A percentile compares a stretch with the other conserved stretches of the same genome.
phyloP scores from a whole-genome alignment of 2,329 filamentous ascomycete genomes.

The Arthrobotrys sinensis region DNA sequence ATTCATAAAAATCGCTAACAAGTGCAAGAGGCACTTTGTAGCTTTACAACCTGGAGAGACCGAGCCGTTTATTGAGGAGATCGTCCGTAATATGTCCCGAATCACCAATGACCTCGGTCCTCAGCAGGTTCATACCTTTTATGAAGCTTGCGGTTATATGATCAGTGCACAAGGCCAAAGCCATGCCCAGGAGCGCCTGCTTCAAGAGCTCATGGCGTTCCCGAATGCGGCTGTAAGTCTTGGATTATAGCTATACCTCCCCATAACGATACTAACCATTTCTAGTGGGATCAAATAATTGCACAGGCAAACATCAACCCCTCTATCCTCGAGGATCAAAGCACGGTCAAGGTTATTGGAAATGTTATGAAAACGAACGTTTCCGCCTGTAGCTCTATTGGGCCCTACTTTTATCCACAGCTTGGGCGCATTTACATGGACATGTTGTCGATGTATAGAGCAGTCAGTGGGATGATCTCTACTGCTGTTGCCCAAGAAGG shows the following conservation, averaged over 20 bases:
- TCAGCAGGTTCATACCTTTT: conserved; percentile 98
- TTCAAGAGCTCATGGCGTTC: conserved; percentile 91
- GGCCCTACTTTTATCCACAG: conserved; percentile 97
- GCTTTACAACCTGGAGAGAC: conserved; percentile 93
- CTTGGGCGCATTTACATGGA: conserved; percentile 98
- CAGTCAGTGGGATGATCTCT: conserved; percentile 95
- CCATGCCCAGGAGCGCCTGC: conserved; percentile 89
- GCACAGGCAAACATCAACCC: conserved; percentile 87
- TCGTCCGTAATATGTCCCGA: conserved; percentile 93
- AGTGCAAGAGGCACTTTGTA: conserved; percentile 97
- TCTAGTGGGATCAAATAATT: conserved; percentile 91
- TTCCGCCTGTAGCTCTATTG: conserved; percentile 96
- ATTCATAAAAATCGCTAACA: conserved; percentile 99
- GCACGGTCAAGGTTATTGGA: conserved; percentile 98
- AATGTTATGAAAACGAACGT: conserved; percentile 99
- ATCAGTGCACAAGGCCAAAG: conserved; percentile 98
- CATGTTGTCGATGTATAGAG: conserved; percentile 99
- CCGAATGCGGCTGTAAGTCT: conserved; percentile 82
- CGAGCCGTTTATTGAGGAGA: conserved; percentile 98
- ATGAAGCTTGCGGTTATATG: conserved; percentile 99
- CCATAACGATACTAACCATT: neutral
- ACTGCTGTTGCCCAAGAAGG: conserved; percentile 89
- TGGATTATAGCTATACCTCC: neutral
- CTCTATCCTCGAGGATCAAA: conserved; percentile 86
- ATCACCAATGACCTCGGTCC: conserved; percentile 96